Evolutionary conservation across 495 filamentous ascomycete species (phyloP), one percentile per base, ranked within the genome.

Genomic region (Hyaloscypha variabilis): DNA sequence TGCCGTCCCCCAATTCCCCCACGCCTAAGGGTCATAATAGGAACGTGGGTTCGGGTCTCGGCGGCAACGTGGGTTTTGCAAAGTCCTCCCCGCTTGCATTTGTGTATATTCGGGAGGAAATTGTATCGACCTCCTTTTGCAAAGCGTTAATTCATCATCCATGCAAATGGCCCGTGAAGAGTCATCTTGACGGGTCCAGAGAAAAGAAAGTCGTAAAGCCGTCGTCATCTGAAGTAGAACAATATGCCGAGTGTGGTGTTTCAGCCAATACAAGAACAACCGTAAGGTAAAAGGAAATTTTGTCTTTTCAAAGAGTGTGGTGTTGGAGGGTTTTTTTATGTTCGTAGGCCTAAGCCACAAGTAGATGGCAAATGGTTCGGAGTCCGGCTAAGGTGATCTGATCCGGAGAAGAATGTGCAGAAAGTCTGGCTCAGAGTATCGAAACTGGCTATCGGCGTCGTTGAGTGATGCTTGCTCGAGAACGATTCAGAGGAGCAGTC

Each of bases 381-480:
- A 57, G 23, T 57, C 63, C 53, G 50, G 63, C 42, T 42, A 58
- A 30, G 29, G 29, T 57, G 39, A 26, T 63, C 53, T 36, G 39
- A 29, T 50, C 28, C 49, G 36, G 29, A 21, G 11, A 62, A 67
- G 62, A 69, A 68, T 66, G 65, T 67, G 68, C 63, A 64, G 52
- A 70, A 68, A 53, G 58, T 66, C 57, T 69, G 53, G 25, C 51
- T 30, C 30, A 39, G 21, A n/a, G 60, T n/a, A 1, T 29, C 19
- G 19, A 42, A 36, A 29, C 23, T 24, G 23, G 24, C 61, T 66
- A 73, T 68, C 71, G 69, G 11, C 77, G 76, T 56, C 78, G 67
- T 58, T 77, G 77, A 13, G 75, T 62, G 14, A 83, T 74, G 1
- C 78, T 70, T 6, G 82, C 72, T 29, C 77, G 71, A 42, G 79